phyloP scores from a whole-genome alignment of 768 basidiomycete species.

The Auricularia heimuer region DNA sequence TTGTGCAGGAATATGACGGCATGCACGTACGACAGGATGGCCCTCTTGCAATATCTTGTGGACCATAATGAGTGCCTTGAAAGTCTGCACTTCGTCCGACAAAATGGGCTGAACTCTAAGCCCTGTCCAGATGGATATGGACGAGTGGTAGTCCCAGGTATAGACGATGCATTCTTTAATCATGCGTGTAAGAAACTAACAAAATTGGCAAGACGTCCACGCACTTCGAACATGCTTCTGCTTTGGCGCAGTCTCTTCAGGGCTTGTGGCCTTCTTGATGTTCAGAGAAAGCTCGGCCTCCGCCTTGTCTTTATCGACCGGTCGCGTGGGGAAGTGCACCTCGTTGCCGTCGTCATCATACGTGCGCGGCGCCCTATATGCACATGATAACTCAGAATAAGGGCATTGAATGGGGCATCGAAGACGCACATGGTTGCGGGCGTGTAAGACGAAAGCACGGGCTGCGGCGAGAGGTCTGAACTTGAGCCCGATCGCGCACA shows the following conservation, averaged over 20 bases:
- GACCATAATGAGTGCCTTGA: conserved; percentile 94
- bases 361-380: neutral
- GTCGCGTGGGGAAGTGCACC: conserved; percentile 89
- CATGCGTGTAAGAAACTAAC: neutral
- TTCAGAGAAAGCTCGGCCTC: conserved; percentile 89
- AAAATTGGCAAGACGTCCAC: conserved; percentile 19
- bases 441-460: no score
- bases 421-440: neutral
- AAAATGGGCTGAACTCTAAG: conserved; percentile 94
- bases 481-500: no score
- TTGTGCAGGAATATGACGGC: neutral
- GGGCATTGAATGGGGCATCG: neutral
- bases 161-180: conserved; percentile 88
- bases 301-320: conserved; percentile 97
- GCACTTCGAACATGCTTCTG: conserved; percentile 98
- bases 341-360: conserved; percentile 73
- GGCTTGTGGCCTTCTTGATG: conserved; percentile 95
- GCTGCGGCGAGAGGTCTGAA: no score
- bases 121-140: conserved; percentile 96
- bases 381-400: neutral
- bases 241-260: conserved; percentile 94
- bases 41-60: conserved; percentile 98
- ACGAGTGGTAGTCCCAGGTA: conserved; percentile 99
- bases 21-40: conserved; percentile 69
- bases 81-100: conserved; percentile 95